phyloP scores from a whole-genome alignment of 768 basidiomycete species.

The Pholiota molesta region DNA sequence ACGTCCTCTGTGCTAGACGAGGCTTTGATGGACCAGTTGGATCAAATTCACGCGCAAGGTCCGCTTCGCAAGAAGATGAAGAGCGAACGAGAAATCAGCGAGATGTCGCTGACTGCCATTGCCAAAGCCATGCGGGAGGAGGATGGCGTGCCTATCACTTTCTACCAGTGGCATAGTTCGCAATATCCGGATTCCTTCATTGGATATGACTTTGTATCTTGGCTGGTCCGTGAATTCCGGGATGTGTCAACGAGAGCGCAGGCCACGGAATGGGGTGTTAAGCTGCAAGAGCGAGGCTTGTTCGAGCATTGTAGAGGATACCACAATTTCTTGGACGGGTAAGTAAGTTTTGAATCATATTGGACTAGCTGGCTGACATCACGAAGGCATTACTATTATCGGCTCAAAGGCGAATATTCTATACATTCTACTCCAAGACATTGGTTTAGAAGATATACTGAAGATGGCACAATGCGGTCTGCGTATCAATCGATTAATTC shows the following conservation, averaged over 20 bases:
- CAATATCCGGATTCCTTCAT: slow-evolving; percentile 84
- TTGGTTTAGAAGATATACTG: slow-evolving; percentile 70
- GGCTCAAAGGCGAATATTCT: slow-evolving; percentile 75
- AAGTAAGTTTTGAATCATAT: slow-evolving; percentile 24
- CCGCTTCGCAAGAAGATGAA: slow-evolving; percentile 81
- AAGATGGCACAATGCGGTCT: slow-evolving; percentile 38
- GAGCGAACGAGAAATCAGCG: slow-evolving; percentile 72
- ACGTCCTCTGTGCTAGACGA: slow-evolving; percentile 81
- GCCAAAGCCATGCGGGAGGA: slow-evolving; percentile 88
- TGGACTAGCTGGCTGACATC: slow-evolving; percentile 7
- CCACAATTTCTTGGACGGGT: slow-evolving; percentile 91
- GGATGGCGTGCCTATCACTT: slow-evolving; percentile 81
- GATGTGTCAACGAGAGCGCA: slow-evolving; percentile 86
- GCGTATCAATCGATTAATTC: slow-evolving; percentile 15
- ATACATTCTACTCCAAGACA: slow-evolving; percentile 63
- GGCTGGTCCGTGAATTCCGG: slow-evolving; percentile 89
- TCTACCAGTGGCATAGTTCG: slow-evolving; percentile 79
- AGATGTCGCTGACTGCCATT: slow-evolving; percentile 63
- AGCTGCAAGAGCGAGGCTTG: slow-evolving; percentile 78
- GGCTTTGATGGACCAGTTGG: slow-evolving; percentile 75
- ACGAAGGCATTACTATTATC: slow-evolving; percentile 85
- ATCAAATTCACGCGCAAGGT: slow-evolving; percentile 75
- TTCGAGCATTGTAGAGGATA: slow-evolving; percentile 81
- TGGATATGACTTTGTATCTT: slow-evolving; percentile 87
- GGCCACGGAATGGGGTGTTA: slow-evolving; percentile 77